Evolutionary conservation across 106 monocot species (phyloP).

Genomic region (Xerophyta viscosa): DNA sequence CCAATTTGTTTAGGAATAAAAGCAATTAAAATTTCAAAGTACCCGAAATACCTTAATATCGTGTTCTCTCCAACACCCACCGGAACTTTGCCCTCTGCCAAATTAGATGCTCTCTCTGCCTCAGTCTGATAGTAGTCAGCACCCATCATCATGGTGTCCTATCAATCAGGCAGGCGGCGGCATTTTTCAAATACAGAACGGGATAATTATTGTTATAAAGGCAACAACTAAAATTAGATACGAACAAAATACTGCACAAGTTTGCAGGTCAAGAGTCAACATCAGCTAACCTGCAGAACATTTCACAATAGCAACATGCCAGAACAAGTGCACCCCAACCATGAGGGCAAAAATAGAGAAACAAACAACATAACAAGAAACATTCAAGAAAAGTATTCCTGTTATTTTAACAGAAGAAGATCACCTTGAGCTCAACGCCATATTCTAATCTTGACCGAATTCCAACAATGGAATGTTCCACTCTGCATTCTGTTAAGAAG

Average conservation of each 20-base stretch:
- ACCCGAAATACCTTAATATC: constrained; percentile 39
- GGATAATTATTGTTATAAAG: too few species aligned
- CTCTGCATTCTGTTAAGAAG: constrained; percentile 54
- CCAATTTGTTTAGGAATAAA: neutral
- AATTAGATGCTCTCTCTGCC: constrained; percentile 38
- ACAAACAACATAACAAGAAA: too few species aligned
- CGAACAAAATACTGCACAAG: too few species aligned
- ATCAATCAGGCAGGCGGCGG: neutral
- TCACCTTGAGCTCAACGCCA: constrained; percentile 63
- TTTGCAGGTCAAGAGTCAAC: too few species aligned
- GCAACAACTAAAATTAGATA: too few species aligned
- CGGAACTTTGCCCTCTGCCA: constrained; percentile 53
- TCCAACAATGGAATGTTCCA: constrained; percentile 70
- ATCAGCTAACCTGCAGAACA: too few species aligned
- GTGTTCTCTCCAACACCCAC: constrained; percentile 69
- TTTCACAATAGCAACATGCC: too few species aligned
- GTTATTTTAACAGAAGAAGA: neutral
- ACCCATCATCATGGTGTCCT: constrained; percentile 88
- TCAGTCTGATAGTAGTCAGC: constrained; percentile 82
- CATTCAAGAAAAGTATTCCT: too few species aligned
- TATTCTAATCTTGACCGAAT: constrained; percentile 51
- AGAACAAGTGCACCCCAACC: too few species aligned
- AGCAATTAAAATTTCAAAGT: neutral
- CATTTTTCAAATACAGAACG: neutral
- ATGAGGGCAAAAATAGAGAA: too few species aligned